phyloP scores from a whole-genome alignment of 225 moss, liverwort and hornwort species.

The Pleurozium schreberi region DNA sequence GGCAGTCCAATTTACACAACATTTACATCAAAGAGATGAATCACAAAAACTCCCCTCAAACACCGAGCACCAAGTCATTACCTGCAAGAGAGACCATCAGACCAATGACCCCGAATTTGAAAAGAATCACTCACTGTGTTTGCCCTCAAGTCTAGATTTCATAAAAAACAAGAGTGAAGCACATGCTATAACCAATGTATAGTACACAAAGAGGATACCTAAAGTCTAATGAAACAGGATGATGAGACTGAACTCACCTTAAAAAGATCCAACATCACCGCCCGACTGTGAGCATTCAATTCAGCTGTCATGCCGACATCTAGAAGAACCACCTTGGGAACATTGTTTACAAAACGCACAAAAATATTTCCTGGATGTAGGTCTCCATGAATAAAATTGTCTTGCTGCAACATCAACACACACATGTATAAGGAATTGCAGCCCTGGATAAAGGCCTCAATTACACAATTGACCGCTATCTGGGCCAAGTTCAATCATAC shows the following conservation, averaged over 20 bases:
- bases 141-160: neutral
- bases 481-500: neutral
- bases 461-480: neutral
- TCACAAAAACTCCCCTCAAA: neutral
- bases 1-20: neutral
- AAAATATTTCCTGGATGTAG: slow-evolving; percentile 95
- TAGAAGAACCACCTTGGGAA: slow-evolving; percentile 68
- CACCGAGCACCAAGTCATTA: neutral
- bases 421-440: neutral
- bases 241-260: slow-evolving; percentile 28
- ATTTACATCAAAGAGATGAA: neutral
- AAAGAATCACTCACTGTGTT: neutral
- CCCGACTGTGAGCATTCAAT: slow-evolving; percentile 51
- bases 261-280: slow-evolving; percentile 65
- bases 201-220: neutral
- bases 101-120: neutral
- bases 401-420: slow-evolving; percentile 36
- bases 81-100: neutral
- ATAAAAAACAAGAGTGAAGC: neutral
- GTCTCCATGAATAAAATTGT: slow-evolving; percentile 93
- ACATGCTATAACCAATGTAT: neutral
- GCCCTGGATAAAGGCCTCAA: neutral
- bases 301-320: slow-evolving; percentile 97
- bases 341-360: slow-evolving; percentile 66
- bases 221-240: neutral